Conservation (phyloP, 768 basidiomycete species). For the Trametes villosa region DNA sequence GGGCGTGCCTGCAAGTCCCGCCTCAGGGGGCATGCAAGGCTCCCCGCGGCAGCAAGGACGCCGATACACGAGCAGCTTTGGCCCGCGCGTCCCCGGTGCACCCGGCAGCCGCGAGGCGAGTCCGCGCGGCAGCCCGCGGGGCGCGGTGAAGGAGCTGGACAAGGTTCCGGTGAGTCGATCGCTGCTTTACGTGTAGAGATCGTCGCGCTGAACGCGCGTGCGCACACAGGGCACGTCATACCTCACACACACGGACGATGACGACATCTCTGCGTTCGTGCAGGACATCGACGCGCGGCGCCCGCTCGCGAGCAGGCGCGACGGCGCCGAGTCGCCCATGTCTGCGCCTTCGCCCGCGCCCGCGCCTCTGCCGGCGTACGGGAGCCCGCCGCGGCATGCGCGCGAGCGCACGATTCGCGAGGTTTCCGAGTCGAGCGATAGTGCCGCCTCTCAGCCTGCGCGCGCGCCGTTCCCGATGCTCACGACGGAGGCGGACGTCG, state of each 20-base stretch:
- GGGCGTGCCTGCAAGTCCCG: slow-evolving; percentile 19
- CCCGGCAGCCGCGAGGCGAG: slow-evolving; percentile 43
- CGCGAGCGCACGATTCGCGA: slow-evolving; percentile 15
- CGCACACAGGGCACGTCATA: slow-evolving; percentile 47
- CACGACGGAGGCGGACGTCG: slow-evolving; percentile 68
- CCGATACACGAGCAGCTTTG: slow-evolving; percentile 80
- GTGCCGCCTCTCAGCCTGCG: slow-evolving; percentile 8
- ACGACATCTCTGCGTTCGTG: slow-evolving; percentile 78
- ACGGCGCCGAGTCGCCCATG: too few relatives aligned
- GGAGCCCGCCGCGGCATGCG: background rate
- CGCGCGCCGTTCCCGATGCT: slow-evolving; percentile 54
- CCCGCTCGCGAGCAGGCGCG: slow-evolving; percentile 47
- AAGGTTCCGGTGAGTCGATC: slow-evolving; percentile 22
- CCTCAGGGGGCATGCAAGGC: slow-evolving; percentile 13
- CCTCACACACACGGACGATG: slow-evolving; percentile 63
- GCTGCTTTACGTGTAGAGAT: background rate
- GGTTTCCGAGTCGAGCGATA: slow-evolving; percentile 15
- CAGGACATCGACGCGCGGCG: slow-evolving; percentile 75
- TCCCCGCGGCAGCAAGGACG: slow-evolving; percentile 43
- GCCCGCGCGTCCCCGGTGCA: slow-evolving; percentile 60
- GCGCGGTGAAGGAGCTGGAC: slow-evolving; percentile 36
- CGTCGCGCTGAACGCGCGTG: slow-evolving; percentile 10
- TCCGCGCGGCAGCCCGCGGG: slow-evolving; percentile 46
- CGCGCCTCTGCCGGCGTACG: background rate
- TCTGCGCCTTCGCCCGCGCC: slow-evolving; percentile 23